Percentiles rank a stretch among this genome's conserved stretches.
These are phyloP conservation scores for Cystoisospora suis DNA, from an alignment of 169 alveolate genomes.

Conservation along the genomic window DNA sequence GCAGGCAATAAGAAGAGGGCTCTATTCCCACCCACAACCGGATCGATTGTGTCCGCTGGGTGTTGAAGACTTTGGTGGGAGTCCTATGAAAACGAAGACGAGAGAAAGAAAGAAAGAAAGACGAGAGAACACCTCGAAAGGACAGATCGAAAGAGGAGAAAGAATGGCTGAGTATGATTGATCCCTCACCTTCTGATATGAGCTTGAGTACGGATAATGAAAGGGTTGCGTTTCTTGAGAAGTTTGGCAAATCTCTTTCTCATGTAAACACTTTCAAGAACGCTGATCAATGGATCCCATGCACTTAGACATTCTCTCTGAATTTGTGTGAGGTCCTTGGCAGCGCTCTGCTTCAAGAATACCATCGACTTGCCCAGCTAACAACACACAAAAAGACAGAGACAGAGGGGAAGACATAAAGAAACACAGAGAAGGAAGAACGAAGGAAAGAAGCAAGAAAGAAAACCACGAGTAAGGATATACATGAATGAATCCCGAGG, in stretches of 20 bases:
- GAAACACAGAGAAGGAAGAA: too few relatives aligned
- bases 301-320: constrained; percentile 88
- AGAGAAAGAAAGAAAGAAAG: too few relatives aligned
- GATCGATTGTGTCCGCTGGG: background rate
- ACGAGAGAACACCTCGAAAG: background rate
- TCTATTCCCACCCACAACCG: background rate
- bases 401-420: too few relatives aligned
- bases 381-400: background rate
- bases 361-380: constrained; percentile 90
- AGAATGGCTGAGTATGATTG: background rate
- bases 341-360: constrained; percentile 86
- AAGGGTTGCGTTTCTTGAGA: constrained; percentile 71
- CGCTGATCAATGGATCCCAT: constrained; percentile 86
- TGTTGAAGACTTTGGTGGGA: background rate
- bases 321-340: constrained; percentile 82
- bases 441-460: too few relatives aligned
- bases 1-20: too few relatives aligned
- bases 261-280: constrained; percentile 83
- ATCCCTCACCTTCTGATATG: constrained; percentile 77
- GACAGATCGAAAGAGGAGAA: background rate
- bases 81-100: background rate
- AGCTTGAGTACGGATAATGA: constrained; percentile 87
- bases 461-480: too few relatives aligned
- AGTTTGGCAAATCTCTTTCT: constrained; percentile 69
- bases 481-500: too few relatives aligned